Base-by-base conservation (phyloP, 805 yeast species). In the Yarrowia sp. region DNA sequence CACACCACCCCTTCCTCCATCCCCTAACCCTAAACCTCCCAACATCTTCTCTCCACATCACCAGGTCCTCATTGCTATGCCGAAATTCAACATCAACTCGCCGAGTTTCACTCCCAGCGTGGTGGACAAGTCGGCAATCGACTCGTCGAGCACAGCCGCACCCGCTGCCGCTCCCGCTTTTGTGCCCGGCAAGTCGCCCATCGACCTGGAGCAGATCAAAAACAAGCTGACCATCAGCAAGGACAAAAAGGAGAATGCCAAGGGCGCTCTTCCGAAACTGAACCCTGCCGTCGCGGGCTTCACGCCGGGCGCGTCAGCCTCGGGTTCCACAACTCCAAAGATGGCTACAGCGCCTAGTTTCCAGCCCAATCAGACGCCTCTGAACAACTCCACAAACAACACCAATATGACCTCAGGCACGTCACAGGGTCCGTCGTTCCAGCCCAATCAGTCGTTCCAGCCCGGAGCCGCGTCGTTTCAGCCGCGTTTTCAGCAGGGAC, bases 51-150 rank as follows among this genome's bases (percentile, higher is more conserved):
- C 42, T 50, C 42, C 49, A n/a, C 63, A 56, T 30, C 44, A 20
- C 44, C 43, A 15, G 3, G 19, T 47, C 36, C 15, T 13, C 38
- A 13, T 55, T 38, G 47, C 50, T 14, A 61, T 61, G 66, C 38
- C 66, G 34, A 61, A 61, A 30, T 61, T 61, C 55, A 61, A 61
- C 66, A 61, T 61, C 53, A 61, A 61, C 66, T 61, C 66, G 55
- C 66, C 66, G 53, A 36, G 46, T 36, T 61, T 61, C 55, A 61
- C 66, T 13, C 66, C 66, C 44, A 36, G 42, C 17, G 43, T 46
- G 13, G 53, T 61, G 44, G 55, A 36, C 36, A 46, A 46, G 15
- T 9, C 55, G 13, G 30, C 50, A 19, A 30, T 34, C 36, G 66
- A 47, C 39, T 44, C 66, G 15, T 3, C 43, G 9, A 19, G 34